phyloP scores from a whole-genome alignment of 352 stramenopile species.

The Globisporangium spinosum region DNA sequence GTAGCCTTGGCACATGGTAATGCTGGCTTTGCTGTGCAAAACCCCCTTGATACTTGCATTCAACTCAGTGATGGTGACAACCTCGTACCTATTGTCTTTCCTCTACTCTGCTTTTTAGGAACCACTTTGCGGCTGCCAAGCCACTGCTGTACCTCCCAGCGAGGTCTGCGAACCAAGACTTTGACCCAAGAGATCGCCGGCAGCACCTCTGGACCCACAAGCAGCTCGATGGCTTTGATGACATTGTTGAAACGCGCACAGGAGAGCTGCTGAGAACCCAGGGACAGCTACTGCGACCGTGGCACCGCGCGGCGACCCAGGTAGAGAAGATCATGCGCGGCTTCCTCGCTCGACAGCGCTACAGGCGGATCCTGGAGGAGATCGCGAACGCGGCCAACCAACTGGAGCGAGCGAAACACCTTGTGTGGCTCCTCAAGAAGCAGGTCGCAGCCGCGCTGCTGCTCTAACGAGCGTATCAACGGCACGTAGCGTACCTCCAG shows the following conservation, averaged over 20 bases:
- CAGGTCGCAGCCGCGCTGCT: conserved; percentile 23
- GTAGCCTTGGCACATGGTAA: conserved; percentile 28
- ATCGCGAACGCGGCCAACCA: conserved; percentile 27
- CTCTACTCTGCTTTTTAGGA: conserved; percentile 19
- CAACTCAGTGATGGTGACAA: background rate
- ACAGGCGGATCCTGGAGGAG: conserved; percentile 25
- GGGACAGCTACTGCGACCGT: conserved; percentile 34
- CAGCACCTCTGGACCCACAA: conserved; percentile 44
- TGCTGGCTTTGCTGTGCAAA: background rate
- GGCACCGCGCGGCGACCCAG: conserved; percentile 32
- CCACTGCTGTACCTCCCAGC: conserved; percentile 50
- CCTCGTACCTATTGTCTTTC: background rate
- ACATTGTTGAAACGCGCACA: conserved; percentile 35
- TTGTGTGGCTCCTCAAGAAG: conserved; percentile 19
- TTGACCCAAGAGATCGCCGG: conserved; percentile 29
- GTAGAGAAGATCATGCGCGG: conserved; percentile 41
- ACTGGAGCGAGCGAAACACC: conserved; percentile 9
- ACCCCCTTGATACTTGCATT: background rate
- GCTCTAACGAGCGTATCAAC: conserved; percentile 38
- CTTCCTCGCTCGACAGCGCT: conserved; percentile 29
- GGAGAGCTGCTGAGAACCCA: conserved; percentile 32
- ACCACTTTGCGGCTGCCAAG: conserved; percentile 25
- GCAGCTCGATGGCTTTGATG: conserved; percentile 40
- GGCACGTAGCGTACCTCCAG: conserved; percentile 20
- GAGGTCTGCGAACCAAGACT: conserved; percentile 34